Conservation (phyloP, 208 protist species). For the Crithidia mellificae region DNA sequence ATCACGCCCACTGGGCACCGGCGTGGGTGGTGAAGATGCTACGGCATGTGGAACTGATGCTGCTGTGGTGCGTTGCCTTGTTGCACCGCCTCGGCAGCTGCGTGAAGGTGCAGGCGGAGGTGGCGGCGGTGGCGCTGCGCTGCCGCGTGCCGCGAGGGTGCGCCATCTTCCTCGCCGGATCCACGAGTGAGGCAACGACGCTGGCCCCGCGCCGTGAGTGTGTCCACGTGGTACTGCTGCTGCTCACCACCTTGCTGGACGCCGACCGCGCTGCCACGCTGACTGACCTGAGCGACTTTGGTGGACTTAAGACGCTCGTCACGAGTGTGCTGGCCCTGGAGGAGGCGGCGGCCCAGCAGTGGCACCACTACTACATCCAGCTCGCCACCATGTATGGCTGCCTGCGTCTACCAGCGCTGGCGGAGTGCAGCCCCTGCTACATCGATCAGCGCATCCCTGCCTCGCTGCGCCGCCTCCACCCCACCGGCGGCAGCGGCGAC, state of each 20-base stretch:
- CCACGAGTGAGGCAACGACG: conserved; percentile 4
- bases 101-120: conserved; percentile 23
- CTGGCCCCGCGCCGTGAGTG: conserved; percentile 36
- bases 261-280: conserved; percentile 20
- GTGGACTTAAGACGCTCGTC: conserved; percentile 47
- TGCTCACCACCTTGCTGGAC: conserved; percentile 31
- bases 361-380: conserved; percentile 57
- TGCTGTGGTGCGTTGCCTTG: conserved; percentile 48
- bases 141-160: conserved; percentile 31
- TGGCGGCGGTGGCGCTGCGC: conserved; percentile 22
- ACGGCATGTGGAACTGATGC: conserved; percentile 39
- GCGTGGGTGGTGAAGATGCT: conserved; percentile 38
- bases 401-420: conserved; percentile 34
- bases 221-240: conserved; percentile 38
- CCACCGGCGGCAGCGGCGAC: neutral
- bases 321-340: conserved; percentile 41
- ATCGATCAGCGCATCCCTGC: conserved; percentile 41
- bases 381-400: conserved; percentile 64
- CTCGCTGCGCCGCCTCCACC: conserved; percentile 1
- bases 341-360: conserved; percentile 43
- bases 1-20: conserved; percentile 18
- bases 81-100: conserved; percentile 36
- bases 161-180: conserved; percentile 18
- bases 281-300: conserved; percentile 35
- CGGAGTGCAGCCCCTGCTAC: conserved; percentile 19